Conservation (phyloP, 176 grass and related monocot genomes). For the Carex myosuroides region DNA sequence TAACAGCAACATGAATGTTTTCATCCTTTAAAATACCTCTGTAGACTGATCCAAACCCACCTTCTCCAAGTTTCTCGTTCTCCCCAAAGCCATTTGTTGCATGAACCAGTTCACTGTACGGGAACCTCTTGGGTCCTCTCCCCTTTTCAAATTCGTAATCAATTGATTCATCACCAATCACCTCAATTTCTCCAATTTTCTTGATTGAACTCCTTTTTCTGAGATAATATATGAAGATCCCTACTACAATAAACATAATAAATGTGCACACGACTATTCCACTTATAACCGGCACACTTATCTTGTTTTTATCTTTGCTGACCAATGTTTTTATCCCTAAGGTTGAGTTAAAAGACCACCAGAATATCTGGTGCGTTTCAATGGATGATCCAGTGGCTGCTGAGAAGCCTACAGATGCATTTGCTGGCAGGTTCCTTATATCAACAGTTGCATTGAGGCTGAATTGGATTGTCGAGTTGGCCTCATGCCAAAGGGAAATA, state of each 20-base stretch:
- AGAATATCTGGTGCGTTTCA: conserved; percentile 31
- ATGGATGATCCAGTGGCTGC: conserved; percentile 28
- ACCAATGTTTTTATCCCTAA: not conserved
- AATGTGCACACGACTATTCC: not conserved
- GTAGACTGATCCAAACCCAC: conserved; percentile 59
- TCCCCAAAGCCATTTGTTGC: conserved; percentile 36
- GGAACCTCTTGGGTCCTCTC: not conserved
- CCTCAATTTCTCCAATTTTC: not conserved
- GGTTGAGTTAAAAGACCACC: conserved; percentile 52
- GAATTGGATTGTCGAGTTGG: conserved; percentile 1
- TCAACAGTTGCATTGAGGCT: conserved; percentile 11
- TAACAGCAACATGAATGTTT: conserved; percentile 44
- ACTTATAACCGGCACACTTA: too few relatives aligned
- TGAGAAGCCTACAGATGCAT: conserved; percentile 47
- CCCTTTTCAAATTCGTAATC: not conserved
- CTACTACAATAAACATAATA: not conserved
- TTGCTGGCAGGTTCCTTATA: conserved; percentile 22
- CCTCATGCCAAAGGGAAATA: not conserved
- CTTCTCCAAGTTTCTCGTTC: conserved; percentile 45
- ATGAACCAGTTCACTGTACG: conserved; percentile 16
- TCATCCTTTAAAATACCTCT: conserved; percentile 25
- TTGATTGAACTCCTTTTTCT: not conserved
- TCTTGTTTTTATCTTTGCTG: not conserved
- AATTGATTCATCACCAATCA: conserved; percentile 16
- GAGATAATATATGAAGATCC: not conserved